Percentiles rank a stretch among this genome's conserved stretches.
Conservation (phyloP, 192 early-diverging fungal species). For the Podila horticola region DNA sequence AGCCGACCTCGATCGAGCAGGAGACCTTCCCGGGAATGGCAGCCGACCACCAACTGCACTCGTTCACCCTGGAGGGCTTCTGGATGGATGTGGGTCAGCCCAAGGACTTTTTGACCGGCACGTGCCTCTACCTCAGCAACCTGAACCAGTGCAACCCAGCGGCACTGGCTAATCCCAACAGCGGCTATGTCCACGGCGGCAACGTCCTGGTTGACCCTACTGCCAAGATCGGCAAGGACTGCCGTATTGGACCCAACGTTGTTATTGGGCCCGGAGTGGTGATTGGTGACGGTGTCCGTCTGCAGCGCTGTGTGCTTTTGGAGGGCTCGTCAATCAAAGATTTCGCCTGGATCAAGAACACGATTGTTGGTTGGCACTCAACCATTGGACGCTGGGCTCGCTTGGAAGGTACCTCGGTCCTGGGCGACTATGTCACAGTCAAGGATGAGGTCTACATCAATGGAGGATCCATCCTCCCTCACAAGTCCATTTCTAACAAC, state of each 20-base stretch:
- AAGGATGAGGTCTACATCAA: conserved; percentile 95
- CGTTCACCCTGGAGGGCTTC: conserved; percentile 94
- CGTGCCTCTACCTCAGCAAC: conserved; percentile 92
- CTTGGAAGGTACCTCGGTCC: conserved; percentile 91
- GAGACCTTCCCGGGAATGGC: conserved; percentile 98
- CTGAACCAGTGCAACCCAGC: conserved; percentile 82
- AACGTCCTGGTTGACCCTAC: conserved; percentile 93
- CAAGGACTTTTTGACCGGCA: conserved; percentile 97
- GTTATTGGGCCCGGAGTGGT: conserved; percentile 91
- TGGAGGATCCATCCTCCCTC: conserved; percentile 93
- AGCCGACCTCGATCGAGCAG: conserved; percentile 98
- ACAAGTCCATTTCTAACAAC: conserved; percentile 91
- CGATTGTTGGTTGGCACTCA: conserved; percentile 97
- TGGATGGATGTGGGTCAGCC: conserved; percentile 99
- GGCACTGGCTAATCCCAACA: conserved; percentile 71
- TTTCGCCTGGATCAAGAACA: conserved; percentile 88
- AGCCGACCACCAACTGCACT: conserved; percentile 85
- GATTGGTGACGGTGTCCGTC: conserved; percentile 94
- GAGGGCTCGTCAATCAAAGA: conserved; percentile 87
- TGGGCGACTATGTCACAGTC: conserved; percentile 97
- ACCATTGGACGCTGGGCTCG: conserved; percentile 96
- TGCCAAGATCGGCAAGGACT: conserved; percentile 94
- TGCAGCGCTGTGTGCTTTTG: conserved; percentile 90
- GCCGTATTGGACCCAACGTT: conserved; percentile 98
- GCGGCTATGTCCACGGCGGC: conserved; percentile 80